These are phyloP conservation scores for Austroboletus niveus DNA, from an alignment of 1,284 basidiomycete species.

Conservation along the genomic window DNA sequence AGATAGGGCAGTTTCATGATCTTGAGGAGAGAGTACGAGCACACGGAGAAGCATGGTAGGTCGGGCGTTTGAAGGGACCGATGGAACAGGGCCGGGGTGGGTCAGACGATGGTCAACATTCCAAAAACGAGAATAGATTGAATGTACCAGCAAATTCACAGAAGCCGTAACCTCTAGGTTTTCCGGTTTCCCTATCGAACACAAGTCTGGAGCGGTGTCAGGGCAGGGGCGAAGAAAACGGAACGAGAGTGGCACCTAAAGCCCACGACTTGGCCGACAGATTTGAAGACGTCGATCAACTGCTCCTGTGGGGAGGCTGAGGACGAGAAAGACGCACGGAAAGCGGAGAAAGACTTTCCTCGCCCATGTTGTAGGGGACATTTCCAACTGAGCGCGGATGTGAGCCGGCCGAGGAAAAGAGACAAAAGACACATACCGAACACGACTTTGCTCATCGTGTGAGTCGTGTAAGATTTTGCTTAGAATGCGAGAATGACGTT, in stretches of 20 bases:
- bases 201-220: constrained; percentile 64
- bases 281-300: constrained; percentile 82
- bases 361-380: constrained; percentile 84
- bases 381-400: constrained; percentile 62
- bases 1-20: constrained; percentile 84
- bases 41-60: constrained; percentile 7
- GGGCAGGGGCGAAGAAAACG: neutral
- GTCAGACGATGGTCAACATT: constrained; percentile 39
- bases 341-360: constrained; percentile 40
- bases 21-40: constrained; percentile 41
- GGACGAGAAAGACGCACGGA: neutral
- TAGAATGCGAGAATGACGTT: neutral
- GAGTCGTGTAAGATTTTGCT: no score
- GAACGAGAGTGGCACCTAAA: constrained; percentile 55
- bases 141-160: constrained; percentile 92
- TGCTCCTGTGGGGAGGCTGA: constrained; percentile 53
- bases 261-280: constrained; percentile 83
- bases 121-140: constrained; percentile 34
- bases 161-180: constrained; percentile 96
- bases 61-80: neutral
- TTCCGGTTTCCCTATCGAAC: constrained; percentile 93
- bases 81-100: constrained; percentile 27
- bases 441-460: constrained; percentile 33
- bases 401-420: constrained; percentile 1
- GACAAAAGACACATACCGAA: constrained; percentile 27